A percentile compares a stretch with the other conserved stretches of the same genome.
Evolutionary conservation across 768 basidiomycete genomes (phyloP).

Genomic region (Mycena leptocephala): DNA sequence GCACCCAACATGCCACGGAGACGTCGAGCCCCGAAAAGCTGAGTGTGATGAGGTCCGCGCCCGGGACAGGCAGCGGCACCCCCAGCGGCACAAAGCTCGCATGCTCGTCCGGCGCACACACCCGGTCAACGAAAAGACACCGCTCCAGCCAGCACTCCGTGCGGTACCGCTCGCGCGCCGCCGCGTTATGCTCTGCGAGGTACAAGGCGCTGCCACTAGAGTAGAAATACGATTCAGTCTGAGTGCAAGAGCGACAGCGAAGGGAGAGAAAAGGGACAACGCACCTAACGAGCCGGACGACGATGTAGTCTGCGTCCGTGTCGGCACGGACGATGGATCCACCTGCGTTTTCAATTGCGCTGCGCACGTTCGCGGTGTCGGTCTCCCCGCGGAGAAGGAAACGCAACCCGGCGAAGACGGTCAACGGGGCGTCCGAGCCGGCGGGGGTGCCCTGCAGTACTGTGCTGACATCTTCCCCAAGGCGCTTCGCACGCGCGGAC

Average conservation of each 20-base stretch:
- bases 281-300: slow-evolving; percentile 85
- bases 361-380: slow-evolving; percentile 67
- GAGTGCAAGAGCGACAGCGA: background rate
- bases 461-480: background rate
- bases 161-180: slow-evolving; percentile 71
- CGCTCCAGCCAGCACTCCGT: slow-evolving; percentile 97
- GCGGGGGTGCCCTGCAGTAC: background rate
- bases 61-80: slow-evolving; percentile 74
- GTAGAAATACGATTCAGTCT: slow-evolving; percentile 2
- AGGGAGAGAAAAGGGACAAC: slow-evolving; percentile 25
- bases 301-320: slow-evolving; percentile 72
- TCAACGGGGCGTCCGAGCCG: slow-evolving; percentile 7
- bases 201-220: slow-evolving; percentile 81
- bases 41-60: slow-evolving; percentile 70
- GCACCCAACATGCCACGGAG: slow-evolving; percentile 77
- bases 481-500: background rate
- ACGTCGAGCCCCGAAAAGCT: slow-evolving; percentile 86
- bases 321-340: slow-evolving; percentile 65
- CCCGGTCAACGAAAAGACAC: slow-evolving; percentile 83
- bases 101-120: slow-evolving; percentile 79
- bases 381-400: slow-evolving; percentile 83
- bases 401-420: slow-evolving; percentile 66
- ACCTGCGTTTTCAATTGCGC: slow-evolving; percentile 74
- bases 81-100: slow-evolving; percentile 79
- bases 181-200: slow-evolving; percentile 66